Base-by-base conservation (phyloP, 2,329 filamentous ascomycete species). In the Coniochaeta sp. region DNA sequence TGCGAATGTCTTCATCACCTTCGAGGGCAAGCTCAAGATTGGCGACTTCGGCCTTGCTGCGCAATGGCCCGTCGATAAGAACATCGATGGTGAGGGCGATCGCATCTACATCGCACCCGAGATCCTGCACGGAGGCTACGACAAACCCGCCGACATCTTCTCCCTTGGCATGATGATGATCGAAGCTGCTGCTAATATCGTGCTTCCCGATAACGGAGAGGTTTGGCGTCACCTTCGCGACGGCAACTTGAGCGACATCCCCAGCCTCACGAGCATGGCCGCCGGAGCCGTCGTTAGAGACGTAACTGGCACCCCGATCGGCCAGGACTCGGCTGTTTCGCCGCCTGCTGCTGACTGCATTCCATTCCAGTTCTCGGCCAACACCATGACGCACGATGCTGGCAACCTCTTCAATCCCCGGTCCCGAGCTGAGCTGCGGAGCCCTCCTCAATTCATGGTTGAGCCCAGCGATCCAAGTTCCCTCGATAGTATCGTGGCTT, bases 91-190 rank as follows among this genome's bases (percentile, higher is more conserved):
- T 38, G 94, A 99, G 71, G 94, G 94, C 28, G 94, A 99, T 65
- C 88, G 94, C 48, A 89, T 96, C 65, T 99, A 99, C 66, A 92
- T 99, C 65, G 92, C 89, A 1, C 91, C 91, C 0, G 94, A 99
- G 68, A 90, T 96, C 55, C 81, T 99, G 18, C 82, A 83, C 63
- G 92, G 91, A 38, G 82, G 85, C 56, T 94, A 87, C 60, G 91
- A 95, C 70, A 94, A 92, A 67, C 88, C 92, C 32, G 88, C 91
- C 31, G 94, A 99, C 67, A 81, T 99, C 49, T 99, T 96, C 68
- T 89, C 94, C 10, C 81, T 99, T 27, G 94, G 94, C 49, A 81
- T 97, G 61, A 95, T 97, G 67, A 88, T 96, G 66, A 82, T 96
- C 48, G 94, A 99, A 71, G 94, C 91, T 61, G 92, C 91, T 24